Evolutionary conservation across 116 monocot species (phyloP).

Genomic region (Iris pallida): DNA sequence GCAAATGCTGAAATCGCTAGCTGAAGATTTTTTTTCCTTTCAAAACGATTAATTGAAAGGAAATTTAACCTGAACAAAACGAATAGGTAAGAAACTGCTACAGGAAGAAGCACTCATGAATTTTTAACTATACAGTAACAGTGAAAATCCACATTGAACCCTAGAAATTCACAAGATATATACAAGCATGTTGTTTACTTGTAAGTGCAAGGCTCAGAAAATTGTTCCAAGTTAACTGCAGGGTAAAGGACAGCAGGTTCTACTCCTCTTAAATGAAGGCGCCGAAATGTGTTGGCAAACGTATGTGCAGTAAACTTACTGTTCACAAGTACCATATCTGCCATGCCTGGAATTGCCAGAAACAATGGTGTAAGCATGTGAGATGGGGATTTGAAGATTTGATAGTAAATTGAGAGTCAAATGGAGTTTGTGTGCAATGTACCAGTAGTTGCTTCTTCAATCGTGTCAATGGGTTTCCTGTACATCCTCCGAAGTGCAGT

Average conservation of each 20-base stretch:
- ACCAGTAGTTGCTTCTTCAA: conserved; percentile 95
- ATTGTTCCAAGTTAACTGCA: conserved; percentile 80
- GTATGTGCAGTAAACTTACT: conserved; percentile 84
- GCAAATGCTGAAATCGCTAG: conserved; percentile 94
- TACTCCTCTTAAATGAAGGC: conserved; percentile 54
- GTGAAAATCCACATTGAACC: not conserved
- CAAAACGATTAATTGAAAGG: conserved; percentile 85
- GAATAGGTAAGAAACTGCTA: not conserved
- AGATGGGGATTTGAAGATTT: not conserved
- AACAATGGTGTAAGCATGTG: conserved; percentile 7
- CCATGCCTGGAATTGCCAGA: conserved; percentile 56
- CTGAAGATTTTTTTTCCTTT: conserved; percentile 93
- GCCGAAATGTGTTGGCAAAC: conserved; percentile 70
- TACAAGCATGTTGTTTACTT: conserved; percentile 60
- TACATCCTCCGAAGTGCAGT: conserved; percentile 63
- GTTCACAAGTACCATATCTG: conserved; percentile 83
- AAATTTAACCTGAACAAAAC: conserved; percentile 57
- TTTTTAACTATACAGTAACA: not conserved
- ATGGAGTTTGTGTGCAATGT: not conserved
- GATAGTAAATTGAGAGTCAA: conserved; percentile 2
- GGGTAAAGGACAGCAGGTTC: conserved; percentile 75
- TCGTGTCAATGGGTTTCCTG: conserved; percentile 78
- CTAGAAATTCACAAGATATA: conserved; percentile 26
- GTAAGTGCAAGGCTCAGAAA: conserved; percentile 53
- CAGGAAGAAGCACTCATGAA: too few species aligned